Evolutionary conservation across 306 rosid species (phyloP), one percentile per base, ranked within the genome.

Genomic region (Rosa chinensis): DNA sequence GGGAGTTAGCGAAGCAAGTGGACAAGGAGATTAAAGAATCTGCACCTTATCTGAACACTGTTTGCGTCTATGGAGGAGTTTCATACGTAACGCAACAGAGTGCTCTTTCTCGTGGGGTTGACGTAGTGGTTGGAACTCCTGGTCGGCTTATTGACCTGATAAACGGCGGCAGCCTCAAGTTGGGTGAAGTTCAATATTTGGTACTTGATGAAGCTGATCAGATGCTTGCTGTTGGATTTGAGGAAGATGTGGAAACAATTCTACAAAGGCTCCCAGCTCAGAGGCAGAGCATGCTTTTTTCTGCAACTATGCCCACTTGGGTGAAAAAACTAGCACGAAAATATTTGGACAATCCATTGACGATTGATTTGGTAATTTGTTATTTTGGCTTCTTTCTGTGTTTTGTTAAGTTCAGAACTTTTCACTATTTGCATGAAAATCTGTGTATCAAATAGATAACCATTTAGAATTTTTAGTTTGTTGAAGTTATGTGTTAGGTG

Each of bases 181-280:
- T 95, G 84, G 84, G 88, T 17, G 98, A 95, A 82, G 93, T 95
- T 56, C 86, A 90, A 80, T 90, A 75, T 85, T 81, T 95, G 90
- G 99, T 95, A 47, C 97, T 95, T 40, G 99, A 95, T 44, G 99
- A 95, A 90, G 99, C 99, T 68, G 99, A 95, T 88, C 97, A 85
- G 85, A 95, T 95, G 99, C 99, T 95, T 87, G 99, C 99, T 37
- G 99, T 95, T 81, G 99, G 98, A 78, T 95, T 95, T 86, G 99
- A 95, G 90, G 99, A 95, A 84, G 99, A 89, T 80, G 99, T 95
- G 81, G 99, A 95, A 90, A 45, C 83, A 40, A 95, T 95, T 82
- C 84, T 95, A 21, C 88, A 93, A 70, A 87, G 81, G 77, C 94
- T 95, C 78, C 99, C 98, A 64, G 49, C 96, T 43, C 52, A 85